Conservation (phyloP, 192 early-diverging fungal species). For the Obelidium mucronatum region DNA sequence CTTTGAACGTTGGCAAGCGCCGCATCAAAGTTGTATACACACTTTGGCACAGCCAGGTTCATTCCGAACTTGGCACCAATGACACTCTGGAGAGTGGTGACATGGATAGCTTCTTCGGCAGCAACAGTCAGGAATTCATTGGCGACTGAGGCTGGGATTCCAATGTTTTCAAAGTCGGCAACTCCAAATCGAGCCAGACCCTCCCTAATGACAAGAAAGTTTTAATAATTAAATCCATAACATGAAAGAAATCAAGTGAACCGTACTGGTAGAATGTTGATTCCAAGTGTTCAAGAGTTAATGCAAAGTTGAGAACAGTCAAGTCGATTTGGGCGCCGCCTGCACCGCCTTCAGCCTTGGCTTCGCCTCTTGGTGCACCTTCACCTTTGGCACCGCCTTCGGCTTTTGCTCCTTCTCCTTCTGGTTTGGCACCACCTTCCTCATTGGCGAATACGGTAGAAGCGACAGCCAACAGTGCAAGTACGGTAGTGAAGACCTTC, state of each 20-base stretch:
- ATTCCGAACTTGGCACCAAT: conserved; percentile 45
- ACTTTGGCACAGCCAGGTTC: conserved; percentile 41
- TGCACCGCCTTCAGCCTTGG: too few relatives aligned
- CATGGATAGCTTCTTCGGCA: conserved; percentile 48
- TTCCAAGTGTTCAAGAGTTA: conserved; percentile 52
- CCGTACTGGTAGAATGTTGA: conserved; percentile 42
- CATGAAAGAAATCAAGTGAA: background rate
- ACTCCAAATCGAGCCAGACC: conserved; percentile 38
- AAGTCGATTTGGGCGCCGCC: conserved; percentile 36
- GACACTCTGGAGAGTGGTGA: conserved; percentile 29
- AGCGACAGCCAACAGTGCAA: too few relatives aligned
- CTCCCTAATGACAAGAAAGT: conserved; percentile 23
- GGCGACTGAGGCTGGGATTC: conserved; percentile 37
- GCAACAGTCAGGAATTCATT: conserved; percentile 41
- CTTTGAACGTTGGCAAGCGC: conserved; percentile 44
- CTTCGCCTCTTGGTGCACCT: too few relatives aligned
- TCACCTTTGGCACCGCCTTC: too few relatives aligned
- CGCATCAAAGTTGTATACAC: conserved; percentile 49
- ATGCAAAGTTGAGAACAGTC: conserved; percentile 55
- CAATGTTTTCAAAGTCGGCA: conserved; percentile 36
- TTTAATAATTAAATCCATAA: conserved; percentile 11
- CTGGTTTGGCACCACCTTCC: too few relatives aligned
- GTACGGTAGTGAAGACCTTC: too few relatives aligned
- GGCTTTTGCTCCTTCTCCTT: too few relatives aligned
- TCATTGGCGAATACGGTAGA: too few relatives aligned